Percentiles rank a stretch among this genome's conserved stretches.
Evolutionary conservation across 192 early-diverging fungal genomes (phyloP).

Genomic region (Lobosporangium transversale): DNA sequence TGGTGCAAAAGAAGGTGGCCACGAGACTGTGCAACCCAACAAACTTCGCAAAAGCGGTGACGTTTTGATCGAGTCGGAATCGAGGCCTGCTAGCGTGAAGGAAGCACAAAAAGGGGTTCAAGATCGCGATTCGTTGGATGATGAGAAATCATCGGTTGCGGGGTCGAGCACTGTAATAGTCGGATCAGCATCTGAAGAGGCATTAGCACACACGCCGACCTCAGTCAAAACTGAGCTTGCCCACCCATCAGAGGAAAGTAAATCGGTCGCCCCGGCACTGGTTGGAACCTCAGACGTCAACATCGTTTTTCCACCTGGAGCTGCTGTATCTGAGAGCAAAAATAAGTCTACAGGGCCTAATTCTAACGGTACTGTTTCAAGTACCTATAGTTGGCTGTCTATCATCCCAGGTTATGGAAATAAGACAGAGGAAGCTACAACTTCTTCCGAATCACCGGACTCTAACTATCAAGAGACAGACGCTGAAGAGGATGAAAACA

Average conservation of each 20-base stretch:
- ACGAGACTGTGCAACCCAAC: not conserved
- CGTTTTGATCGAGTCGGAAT: slow-evolving; percentile 32
- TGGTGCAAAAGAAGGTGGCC: slow-evolving; percentile 12
- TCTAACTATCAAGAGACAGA: slow-evolving; percentile 4
- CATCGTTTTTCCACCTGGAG: slow-evolving; percentile 12
- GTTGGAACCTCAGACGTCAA: slow-evolving; percentile 28
- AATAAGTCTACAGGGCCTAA: not conserved
- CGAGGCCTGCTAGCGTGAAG: slow-evolving; percentile 11
- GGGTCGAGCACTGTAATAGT: too few species aligned
- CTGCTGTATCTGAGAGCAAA: not conserved
- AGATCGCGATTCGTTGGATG: too few species aligned
- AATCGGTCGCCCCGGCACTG: slow-evolving; percentile 13
- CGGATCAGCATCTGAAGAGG: too few species aligned
- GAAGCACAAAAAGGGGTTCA: too few species aligned
- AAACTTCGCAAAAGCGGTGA: slow-evolving; percentile 29
- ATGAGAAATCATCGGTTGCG: too few species aligned
- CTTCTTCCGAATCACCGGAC: not conserved
- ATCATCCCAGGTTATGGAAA: slow-evolving; percentile 33
- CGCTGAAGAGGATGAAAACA: slow-evolving; percentile 13
- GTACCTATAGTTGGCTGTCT: slow-evolving; percentile 39
- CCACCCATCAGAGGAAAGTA: not conserved
- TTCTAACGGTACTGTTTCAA: slow-evolving; percentile 2
- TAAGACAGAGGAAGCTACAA: slow-evolving; percentile 9
- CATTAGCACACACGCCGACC: not conserved
- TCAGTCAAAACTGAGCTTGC: not conserved